Evolutionary conservation across 2,329 filamentous ascomycete species (phyloP).

Genomic region (Alternaria triticina): DNA sequence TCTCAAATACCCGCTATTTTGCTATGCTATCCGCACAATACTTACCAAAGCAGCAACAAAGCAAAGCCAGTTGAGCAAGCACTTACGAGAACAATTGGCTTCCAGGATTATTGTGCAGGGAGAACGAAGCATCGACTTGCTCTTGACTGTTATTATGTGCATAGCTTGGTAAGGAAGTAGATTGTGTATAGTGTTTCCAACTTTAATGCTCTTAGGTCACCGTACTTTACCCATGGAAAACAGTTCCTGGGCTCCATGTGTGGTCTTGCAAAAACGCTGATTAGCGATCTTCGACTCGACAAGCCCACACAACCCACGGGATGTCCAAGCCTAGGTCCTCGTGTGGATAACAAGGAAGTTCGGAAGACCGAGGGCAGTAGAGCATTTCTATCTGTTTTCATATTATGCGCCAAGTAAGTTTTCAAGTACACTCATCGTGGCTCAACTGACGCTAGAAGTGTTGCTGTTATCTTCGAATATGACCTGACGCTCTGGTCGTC

Average conservation of each 20-base stretch:
- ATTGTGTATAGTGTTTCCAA: not conserved
- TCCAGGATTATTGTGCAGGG: constrained; percentile 27
- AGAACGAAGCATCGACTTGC: constrained; percentile 30
- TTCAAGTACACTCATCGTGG: not conserved
- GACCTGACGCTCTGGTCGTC: constrained; percentile 64
- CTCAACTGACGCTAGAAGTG: constrained; percentile 15
- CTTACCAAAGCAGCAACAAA: constrained; percentile 16
- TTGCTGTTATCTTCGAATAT: constrained; percentile 27
- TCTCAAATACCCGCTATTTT: constrained; percentile 14
- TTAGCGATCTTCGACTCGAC: constrained; percentile 30
- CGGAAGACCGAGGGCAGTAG: constrained; percentile 59
- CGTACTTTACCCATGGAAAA: constrained; percentile 24
- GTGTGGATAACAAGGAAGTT: constrained; percentile 1
- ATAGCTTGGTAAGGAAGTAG: constrained; percentile 22
- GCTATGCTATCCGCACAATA: constrained; percentile 25
- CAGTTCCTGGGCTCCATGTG: constrained; percentile 23
- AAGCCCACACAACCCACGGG: constrained; percentile 9
- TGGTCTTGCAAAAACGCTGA: constrained; percentile 20
- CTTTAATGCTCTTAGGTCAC: constrained; percentile 15
- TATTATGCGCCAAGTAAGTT: constrained; percentile 49
- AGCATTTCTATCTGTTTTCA: constrained; percentile 58
- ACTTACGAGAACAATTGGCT: constrained; percentile 23
- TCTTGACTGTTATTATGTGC: constrained; percentile 26
- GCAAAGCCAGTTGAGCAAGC: constrained; percentile 24
- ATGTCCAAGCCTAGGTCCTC: constrained; percentile 11